Conservation (phyloP, 2,329 filamentous ascomycete species). For the Talaromyces sp. region DNA sequence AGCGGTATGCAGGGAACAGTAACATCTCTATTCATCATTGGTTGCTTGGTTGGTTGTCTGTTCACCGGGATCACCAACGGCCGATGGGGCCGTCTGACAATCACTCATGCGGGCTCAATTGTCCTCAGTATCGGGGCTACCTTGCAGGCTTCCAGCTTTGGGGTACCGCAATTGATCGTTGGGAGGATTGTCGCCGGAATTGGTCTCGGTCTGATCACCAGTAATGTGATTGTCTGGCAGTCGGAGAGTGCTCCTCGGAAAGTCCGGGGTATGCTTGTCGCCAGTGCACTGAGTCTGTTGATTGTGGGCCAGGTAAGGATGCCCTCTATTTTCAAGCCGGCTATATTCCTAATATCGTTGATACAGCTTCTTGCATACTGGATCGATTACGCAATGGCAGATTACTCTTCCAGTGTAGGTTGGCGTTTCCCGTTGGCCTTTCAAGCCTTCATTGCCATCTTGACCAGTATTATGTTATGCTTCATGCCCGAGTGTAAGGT, state of each 20-base stretch:
- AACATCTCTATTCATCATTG: conserved; percentile 51
- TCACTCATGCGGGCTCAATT: not conserved
- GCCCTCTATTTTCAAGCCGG: no score
- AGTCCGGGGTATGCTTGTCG: not conserved
- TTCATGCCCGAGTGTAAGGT: not conserved
- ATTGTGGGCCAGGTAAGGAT: not conserved
- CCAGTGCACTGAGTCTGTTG: not conserved
- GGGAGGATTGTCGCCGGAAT: not conserved
- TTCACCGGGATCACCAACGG: conserved; percentile 37
- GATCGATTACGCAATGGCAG: not conserved
- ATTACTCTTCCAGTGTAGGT: not conserved
- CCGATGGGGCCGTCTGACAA: not conserved
- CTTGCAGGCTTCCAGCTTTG: not conserved
- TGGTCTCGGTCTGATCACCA: not conserved
- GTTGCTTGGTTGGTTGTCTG: conserved; percentile 54
- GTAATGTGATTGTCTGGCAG: not conserved
- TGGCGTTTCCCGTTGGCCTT: not conserved
- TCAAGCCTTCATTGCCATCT: not conserved
- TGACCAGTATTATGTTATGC: not conserved
- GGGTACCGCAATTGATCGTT: not conserved
- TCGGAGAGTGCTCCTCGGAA: not conserved
- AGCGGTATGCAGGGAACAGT: conserved; percentile 31
- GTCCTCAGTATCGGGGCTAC: not conserved
- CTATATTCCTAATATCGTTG: not conserved
- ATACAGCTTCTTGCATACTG: not conserved